Evolutionary conservation across 192 early-diverging fungal species (phyloP), one percentile per base, ranked within the genome.

Genomic region (Powellomyces hirtus): DNA sequence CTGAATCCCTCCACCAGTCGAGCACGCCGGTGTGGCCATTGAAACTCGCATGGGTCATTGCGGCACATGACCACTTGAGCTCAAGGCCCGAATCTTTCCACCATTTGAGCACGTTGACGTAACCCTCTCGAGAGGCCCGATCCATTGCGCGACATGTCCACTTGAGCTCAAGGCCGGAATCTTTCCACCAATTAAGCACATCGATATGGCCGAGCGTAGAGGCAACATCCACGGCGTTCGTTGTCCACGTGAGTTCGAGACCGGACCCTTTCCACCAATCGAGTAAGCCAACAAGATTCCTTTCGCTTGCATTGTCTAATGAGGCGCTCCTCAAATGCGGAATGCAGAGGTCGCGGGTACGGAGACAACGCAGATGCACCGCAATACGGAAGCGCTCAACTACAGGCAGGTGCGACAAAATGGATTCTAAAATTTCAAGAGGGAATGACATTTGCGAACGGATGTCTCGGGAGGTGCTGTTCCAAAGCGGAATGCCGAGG

Each of bases 261-360:
- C 59, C 59, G 13, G 36, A 22, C 18, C 18, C 59, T 40, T 64
- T 64, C 62, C 62, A 64, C 62, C 62, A 64, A 33, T 64, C 49
- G 13, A 64, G 46, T 13, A 64, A 11, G 8, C 22, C 4, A 29
- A 64, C 35, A 34, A 50, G 62, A 46, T 46, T 46, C 44, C 50
- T 50, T 26, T 5, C 26, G 31, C 27, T 5, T 22, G 53, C 53
- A 26, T 16, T 7, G 14, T 56, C 3, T 5, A 33, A 16, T 16
- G 53, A 26, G 22, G 16, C 1, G 16, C 33, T 26, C 22, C 27
- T 22, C 3, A 56, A 6, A 30, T 30, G 53, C 16, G 53, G 53
- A 30, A 56, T 56, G 53, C 53, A 56, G 4, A 30, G 16, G 53
- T 27, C 22, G 53, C 29, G 29, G 27, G 33, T 16, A 27, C 2